Conservation (phyloP, 352 stramenopile species). For the Globisporangium parvum region DNA sequence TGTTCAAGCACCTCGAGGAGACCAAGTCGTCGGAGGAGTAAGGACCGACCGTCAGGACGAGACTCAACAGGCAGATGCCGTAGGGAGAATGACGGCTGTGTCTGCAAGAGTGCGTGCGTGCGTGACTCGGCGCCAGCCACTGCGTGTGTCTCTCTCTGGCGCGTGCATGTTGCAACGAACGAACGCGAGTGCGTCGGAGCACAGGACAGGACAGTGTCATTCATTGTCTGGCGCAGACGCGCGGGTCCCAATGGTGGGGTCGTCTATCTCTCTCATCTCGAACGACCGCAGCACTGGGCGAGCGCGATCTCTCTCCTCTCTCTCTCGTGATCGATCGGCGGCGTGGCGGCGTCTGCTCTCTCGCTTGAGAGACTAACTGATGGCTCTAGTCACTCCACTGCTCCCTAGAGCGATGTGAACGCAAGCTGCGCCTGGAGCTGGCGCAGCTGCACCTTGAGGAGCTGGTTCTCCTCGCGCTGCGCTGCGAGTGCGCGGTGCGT, state of each 20-base stretch:
- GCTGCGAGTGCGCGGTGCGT: conserved; percentile 38
- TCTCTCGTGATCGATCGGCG: too few relatives aligned
- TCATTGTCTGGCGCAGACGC: too few relatives aligned
- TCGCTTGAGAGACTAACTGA: too few relatives aligned
- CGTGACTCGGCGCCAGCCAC: too few relatives aligned
- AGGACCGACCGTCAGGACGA: conserved; percentile 1
- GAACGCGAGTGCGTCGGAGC: too few relatives aligned
- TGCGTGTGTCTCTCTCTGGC: too few relatives aligned
- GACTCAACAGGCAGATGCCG: background rate
- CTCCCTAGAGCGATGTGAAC: conserved; percentile 33
- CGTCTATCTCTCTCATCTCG: too few relatives aligned
- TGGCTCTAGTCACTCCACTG: background rate
- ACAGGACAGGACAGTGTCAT: too few relatives aligned
- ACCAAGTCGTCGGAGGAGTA: conserved; percentile 68
- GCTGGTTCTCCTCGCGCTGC: conserved; percentile 49
- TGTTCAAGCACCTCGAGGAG: conserved; percentile 85
- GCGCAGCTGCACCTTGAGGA: conserved; percentile 54
- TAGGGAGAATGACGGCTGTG: background rate
- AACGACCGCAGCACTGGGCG: too few relatives aligned
- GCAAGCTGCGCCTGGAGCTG: conserved; percentile 57
- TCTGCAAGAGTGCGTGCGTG: background rate
- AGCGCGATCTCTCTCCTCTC: too few relatives aligned
- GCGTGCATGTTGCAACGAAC: too few relatives aligned
- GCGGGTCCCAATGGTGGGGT: too few relatives aligned
- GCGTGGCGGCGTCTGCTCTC: background rate